Evolutionary conservation across 768 basidiomycete genomes (phyloP), one percentile per base, ranked within the genome.

Genomic region (Kwoniella heveanensis): DNA sequence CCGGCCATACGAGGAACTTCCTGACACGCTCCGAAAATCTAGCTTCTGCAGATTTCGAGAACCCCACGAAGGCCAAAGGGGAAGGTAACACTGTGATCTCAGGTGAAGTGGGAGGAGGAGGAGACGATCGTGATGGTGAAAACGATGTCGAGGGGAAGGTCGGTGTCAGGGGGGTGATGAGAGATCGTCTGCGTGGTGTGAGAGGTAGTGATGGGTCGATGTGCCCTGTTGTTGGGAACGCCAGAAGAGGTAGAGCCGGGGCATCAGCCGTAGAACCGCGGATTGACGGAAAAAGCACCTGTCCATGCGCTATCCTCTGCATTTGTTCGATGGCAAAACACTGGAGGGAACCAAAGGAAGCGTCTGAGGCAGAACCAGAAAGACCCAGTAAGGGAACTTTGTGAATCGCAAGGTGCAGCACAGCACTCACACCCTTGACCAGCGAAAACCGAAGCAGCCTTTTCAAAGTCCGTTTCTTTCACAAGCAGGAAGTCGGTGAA

Each of bases 401-500:
- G n/a, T n/a, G n/a, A n/a, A n/a, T n/a, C n/a, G n/a, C n/a, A n/a
- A n/a, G n/a, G n/a, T n/a, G n/a, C n/a, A n/a, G n/a, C 39, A 44
- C 39, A 44, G 6, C 39, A 72, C 74, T 72, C 44, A 76, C 74
- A 76, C 9, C 72, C 74, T 32, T 73, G 66, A 15, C 47, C 32
- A 12, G 65, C 66, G 56, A 76, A 73, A 37, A 76, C 72, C 19
- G 13, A 46, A 2, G 61, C 59, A 46, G 74, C 68, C 29, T 60
- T 64, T 24, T 65, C 66, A 50, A 73, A 76, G 37, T 73, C 71
- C 6, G 60, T 52, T 22, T 68, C 71, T 54, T 72, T 73, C 26
- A 76, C 74, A 49, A 70, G 48, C 8, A 70, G 32, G 55, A 70
- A 70, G 54, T 70, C 69, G 21, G 69, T 70, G 52, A 64, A 70